Evolutionary conservation across 306 rosid genomes (phyloP), one percentile per base, ranked within the genome.

Genomic region (Quillaja saponaria): DNA sequence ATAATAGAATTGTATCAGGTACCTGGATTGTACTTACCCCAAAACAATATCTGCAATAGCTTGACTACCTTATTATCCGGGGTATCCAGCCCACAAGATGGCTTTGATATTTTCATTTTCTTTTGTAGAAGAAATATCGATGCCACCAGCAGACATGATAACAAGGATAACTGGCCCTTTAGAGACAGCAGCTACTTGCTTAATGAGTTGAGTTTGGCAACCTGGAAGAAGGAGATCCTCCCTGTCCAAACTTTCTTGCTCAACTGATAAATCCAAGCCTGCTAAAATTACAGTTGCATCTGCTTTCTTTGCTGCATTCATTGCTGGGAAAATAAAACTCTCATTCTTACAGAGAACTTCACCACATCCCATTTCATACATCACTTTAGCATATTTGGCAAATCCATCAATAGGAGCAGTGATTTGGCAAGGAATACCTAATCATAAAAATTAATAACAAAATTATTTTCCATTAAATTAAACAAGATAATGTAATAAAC

Each of bases 151-250:
- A 19, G 63, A 39, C 69, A 61, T 19, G 0, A 70, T 19, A 0
- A 61, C 63, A 33, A 70, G 75, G n/a, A 53, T 44, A 4, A 44
- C 69, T 1, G 75, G 75, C 40, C 69, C 75, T 25, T 34, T 70
- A 9, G 75, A 33, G 33, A 11, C 54, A 42, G 13, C 14, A 41
- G 75, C 62, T 0, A 70, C 62, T 45, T 61, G 68, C 10, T 61
- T 51, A 46, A 70, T 53, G 14, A 61, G 21, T 8, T 52, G 38
- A 13, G 61, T 51, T 61, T 70, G 75, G 31, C 17, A 10, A 8
- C 75, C 75, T 0, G 75, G 75, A 19, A 70, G 55, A 10, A 51
- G 69, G 20, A 70, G 68, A 4, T 61, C 55, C 0, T 8, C 16
- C 31, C 69, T 70, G 10, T 70, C 69, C 55, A 16, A 8, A 16